phyloP scores from a whole-genome alignment of 345 rosid species.

The Erysimum cheiranthoides region DNA sequence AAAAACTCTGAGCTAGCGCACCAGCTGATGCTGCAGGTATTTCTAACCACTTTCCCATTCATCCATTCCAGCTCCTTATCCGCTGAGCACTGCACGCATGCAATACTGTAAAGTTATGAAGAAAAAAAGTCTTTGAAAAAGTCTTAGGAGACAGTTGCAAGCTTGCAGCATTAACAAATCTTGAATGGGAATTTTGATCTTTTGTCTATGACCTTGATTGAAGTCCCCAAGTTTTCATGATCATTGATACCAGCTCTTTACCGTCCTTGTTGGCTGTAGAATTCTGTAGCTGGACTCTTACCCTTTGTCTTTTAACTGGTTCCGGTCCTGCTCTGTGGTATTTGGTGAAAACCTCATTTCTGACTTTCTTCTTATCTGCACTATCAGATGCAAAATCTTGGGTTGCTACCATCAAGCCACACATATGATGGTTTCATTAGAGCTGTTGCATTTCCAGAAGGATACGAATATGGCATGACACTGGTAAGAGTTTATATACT shows the following conservation, averaged over 20 bases:
- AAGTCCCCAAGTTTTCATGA: slow-evolving; percentile 13
- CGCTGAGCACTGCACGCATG: background rate
- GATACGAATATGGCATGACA: slow-evolving; percentile 59
- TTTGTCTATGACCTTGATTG: background rate
- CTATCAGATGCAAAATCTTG: slow-evolving; percentile 77
- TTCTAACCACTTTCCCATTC: slow-evolving; percentile 8
- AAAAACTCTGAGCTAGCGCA: slow-evolving; percentile 66
- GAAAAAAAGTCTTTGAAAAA: background rate
- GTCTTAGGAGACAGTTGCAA: background rate
- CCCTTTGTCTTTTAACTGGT: slow-evolving; percentile 1
- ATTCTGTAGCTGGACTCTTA: slow-evolving; percentile 12
- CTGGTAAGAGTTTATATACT: slow-evolving; percentile 54
- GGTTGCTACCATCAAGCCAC: slow-evolving; percentile 66
- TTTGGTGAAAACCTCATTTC: slow-evolving; percentile 24
- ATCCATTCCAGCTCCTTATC: slow-evolving; percentile 16
- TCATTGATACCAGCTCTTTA: slow-evolving; percentile 23
- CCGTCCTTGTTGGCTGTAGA: slow-evolving; percentile 13
- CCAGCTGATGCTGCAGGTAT: slow-evolving; percentile 76
- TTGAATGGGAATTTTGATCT: background rate
- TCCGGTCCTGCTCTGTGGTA: slow-evolving; percentile 5
- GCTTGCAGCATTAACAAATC: background rate
- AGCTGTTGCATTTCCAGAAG: slow-evolving; percentile 61
- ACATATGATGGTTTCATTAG: slow-evolving; percentile 70
- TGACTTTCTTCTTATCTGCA: slow-evolving; percentile 33
- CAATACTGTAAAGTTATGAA: slow-evolving; percentile 4